These are phyloP conservation scores for Pseudogymnoascus sp. DNA, from an alignment of 2,329 filamentous ascomycete genomes.

Conservation along the genomic window DNA sequence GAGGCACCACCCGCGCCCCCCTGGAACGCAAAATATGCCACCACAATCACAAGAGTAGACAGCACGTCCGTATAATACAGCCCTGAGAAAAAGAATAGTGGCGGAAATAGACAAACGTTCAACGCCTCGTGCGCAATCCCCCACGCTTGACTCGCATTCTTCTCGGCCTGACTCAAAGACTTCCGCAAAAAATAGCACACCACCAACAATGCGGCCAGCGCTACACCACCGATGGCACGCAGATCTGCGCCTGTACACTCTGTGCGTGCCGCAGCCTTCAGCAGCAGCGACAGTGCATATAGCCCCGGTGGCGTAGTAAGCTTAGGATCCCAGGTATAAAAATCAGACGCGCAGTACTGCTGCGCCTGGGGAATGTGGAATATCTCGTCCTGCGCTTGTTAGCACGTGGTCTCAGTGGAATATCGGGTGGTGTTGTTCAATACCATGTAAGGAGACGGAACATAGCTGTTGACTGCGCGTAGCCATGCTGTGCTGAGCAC, in stretches of 20 bases:
- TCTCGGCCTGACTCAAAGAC: background rate
- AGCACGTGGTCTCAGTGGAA: background rate
- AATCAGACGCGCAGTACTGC: conserved; percentile 69
- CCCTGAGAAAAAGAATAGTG: conserved; percentile 91
- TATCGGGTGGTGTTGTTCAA: too few species aligned
- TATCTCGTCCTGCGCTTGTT: conserved; percentile 58
- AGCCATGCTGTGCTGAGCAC: background rate
- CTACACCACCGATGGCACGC: background rate
- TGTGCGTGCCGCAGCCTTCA: background rate
- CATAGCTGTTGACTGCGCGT: background rate
- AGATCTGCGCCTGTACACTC: background rate
- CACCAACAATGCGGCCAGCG: background rate
- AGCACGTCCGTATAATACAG: conserved; percentile 92
- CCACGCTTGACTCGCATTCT: background rate
- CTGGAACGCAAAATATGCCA: conserved; percentile 53
- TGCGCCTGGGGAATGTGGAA: conserved; percentile 91
- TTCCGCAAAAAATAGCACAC: background rate
- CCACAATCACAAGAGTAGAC: conserved; percentile 67
- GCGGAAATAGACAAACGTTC: conserved; percentile 78
- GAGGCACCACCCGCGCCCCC: conserved; percentile 15
- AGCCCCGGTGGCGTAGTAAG: conserved; percentile 93
- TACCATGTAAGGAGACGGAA: conserved; percentile 3
- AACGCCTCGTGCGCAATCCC: conserved; percentile 50
- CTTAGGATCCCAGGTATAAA: conserved; percentile 83
- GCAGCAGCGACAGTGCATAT: conserved; percentile 35